Evolutionary conservation across 768 basidiomycete genomes (phyloP).

Genomic region (Gautieria morchelliformis): DNA sequence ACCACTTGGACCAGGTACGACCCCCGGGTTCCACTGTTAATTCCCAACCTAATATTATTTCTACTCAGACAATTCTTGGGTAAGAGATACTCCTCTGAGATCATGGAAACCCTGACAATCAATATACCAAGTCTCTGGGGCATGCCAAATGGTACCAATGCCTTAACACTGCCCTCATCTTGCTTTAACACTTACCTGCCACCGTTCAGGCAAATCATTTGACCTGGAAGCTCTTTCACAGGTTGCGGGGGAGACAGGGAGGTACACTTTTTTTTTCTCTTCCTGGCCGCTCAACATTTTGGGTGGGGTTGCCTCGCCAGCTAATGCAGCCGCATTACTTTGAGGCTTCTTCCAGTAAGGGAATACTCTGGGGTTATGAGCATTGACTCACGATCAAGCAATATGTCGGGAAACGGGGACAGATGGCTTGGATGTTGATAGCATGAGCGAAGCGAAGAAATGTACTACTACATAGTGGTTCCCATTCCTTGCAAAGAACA

Average conservation of each 20-base stretch:
- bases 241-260: conserved; percentile 43
- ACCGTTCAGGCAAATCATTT: conserved; percentile 51
- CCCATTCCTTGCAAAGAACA: no score
- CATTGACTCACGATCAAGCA: no score
- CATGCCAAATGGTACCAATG: conserved; percentile 53
- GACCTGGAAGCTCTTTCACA: conserved; percentile 56
- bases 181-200: not conserved
- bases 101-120: not conserved
- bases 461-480: no score
- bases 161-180: not conserved
- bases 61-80: conserved; percentile 46
- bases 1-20: not conserved
- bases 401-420: no score
- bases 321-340: conserved; percentile 55
- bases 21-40: not conserved
- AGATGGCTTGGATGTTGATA: no score
- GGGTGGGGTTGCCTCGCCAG: conserved; percentile 60
- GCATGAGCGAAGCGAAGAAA: no score
- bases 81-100: conserved; percentile 21
- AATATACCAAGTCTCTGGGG: conserved; percentile 47
- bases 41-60: not conserved
- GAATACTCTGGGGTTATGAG: no score
- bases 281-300: conserved; percentile 68
- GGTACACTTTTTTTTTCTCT: conserved; percentile 69
- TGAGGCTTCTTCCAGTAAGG: not conserved